These are phyloP conservation scores for Phytophthora citricola DNA, from an alignment of 352 stramenopile genomes.

Conservation along the genomic window DNA sequence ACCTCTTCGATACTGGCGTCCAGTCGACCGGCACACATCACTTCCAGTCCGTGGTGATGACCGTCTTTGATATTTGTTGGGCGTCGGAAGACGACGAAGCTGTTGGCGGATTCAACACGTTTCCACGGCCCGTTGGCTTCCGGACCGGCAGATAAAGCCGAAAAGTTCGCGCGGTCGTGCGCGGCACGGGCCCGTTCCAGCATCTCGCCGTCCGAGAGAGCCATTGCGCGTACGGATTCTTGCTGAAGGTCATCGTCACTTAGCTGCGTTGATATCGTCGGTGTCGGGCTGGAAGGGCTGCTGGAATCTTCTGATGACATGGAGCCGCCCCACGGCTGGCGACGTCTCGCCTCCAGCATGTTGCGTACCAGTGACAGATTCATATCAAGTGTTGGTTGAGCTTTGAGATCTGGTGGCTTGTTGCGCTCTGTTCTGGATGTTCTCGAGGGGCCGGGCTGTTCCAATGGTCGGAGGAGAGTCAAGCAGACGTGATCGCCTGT, in stretches of 20 bases:
- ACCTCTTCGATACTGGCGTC: constrained; percentile 39
- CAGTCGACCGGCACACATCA: constrained; percentile 32
- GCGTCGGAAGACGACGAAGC: constrained; percentile 30
- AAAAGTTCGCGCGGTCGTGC: constrained; percentile 21
- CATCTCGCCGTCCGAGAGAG: constrained; percentile 21
- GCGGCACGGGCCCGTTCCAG: constrained; percentile 23
- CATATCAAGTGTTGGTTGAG: constrained; percentile 3
- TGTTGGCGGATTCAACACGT: constrained; percentile 16
- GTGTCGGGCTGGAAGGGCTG: not conserved
- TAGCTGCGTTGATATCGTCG: constrained; percentile 13
- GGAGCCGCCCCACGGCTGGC: not conserved
- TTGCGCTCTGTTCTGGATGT: too few species aligned
- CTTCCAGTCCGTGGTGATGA: constrained; percentile 13
- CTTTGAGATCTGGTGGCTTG: not conserved
- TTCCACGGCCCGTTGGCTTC: constrained; percentile 31
- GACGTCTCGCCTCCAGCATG: constrained; percentile 9
- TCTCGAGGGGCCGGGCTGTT: too few species aligned
- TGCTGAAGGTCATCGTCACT: constrained; percentile 30
- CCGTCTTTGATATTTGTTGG: not conserved
- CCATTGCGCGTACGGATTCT: not conserved
- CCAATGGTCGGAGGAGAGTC: too few species aligned
- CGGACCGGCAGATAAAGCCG: constrained; percentile 14
- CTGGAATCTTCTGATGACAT: not conserved
- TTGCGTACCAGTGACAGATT: constrained; percentile 6
- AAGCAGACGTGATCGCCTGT: too few species aligned